Percentiles rank a stretch among this genome's conserved stretches.
These are phyloP conservation scores for Auricularia heimuer DNA, from an alignment of 768 basidiomycete genomes.

Conservation along the genomic window DNA sequence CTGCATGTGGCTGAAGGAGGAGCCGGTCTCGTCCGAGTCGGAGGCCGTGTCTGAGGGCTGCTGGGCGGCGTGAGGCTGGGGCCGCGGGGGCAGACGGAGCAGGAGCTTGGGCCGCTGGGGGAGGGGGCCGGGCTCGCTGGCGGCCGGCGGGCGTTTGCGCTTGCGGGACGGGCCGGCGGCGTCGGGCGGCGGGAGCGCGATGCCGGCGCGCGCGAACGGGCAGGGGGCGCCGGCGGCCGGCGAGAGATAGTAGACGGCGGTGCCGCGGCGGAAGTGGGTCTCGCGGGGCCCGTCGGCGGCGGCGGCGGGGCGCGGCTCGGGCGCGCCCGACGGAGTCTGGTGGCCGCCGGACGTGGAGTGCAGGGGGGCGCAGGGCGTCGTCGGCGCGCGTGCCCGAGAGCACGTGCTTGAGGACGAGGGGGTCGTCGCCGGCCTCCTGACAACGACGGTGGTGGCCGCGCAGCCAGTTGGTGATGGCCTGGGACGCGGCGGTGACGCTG, in stretches of 20 bases:
- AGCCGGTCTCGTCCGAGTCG: conserved; percentile 13
- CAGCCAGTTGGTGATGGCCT: conserved; percentile 78
- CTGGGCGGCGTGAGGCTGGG: conserved; percentile 18
- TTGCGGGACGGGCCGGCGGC: conserved; percentile 16
- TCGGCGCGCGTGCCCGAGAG: conserved; percentile 64
- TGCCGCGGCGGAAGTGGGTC: conserved; percentile 71
- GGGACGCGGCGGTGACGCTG: conserved; percentile 68
- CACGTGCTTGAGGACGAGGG: conserved; percentile 60
- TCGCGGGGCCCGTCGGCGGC: conserved; percentile 20
- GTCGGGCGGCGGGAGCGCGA: conserved; percentile 57
- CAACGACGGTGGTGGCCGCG: conserved; percentile 64
- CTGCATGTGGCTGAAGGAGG: conserved; percentile 8
- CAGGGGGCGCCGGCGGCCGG: conserved; percentile 66
- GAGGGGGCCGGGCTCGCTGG: conserved; percentile 36
- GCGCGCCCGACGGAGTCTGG: conserved; percentile 24
- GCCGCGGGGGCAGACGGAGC: conserved; percentile 48
- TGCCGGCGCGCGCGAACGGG: conserved; percentile 66
- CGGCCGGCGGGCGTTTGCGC: conserved; percentile 23
- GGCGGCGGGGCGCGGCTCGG: conserved; percentile 13
- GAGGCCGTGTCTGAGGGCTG: background rate
- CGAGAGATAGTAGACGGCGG: conserved; percentile 73
- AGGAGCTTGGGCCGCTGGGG: conserved; percentile 45
- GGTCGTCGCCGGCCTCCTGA: conserved; percentile 59
- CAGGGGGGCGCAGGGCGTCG: conserved; percentile 60
- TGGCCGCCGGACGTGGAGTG: conserved; percentile 60